These are phyloP conservation scores for Aegilops speltoides DNA, from an alignment of 176 grass and related monocot species.

Conservation along the genomic window DNA sequence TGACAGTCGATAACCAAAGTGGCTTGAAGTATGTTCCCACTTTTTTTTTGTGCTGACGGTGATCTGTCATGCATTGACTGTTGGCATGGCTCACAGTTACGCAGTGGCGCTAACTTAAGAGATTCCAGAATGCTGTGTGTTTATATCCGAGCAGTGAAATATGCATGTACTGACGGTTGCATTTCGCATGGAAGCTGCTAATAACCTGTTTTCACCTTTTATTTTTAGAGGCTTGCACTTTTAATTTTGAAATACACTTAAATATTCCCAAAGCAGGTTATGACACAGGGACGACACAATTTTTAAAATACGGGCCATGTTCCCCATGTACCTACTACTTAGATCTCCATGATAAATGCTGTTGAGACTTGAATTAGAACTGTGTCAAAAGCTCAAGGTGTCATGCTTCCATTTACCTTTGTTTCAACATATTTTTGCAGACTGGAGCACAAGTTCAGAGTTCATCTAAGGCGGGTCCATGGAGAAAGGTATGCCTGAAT, in stretches of 20 bases:
- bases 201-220: not conserved
- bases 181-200: not conserved
- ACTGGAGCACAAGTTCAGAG: constrained; percentile 63
- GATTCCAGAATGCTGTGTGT: not conserved
- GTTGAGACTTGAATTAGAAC: constrained; percentile 13
- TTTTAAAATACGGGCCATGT: not conserved
- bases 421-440: constrained; percentile 51
- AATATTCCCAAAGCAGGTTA: not conserved
- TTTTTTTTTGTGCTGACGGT: not conserved
- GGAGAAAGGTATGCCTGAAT: constrained; percentile 76
- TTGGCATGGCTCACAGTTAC: not conserved
- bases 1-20: not conserved
- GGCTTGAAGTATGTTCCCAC: not conserved
- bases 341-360: constrained; percentile 13
- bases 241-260: not conserved
- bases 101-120: not conserved
- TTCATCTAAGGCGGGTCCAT: constrained; percentile 95
- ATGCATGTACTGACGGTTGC: not conserved
- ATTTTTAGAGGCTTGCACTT: not conserved
- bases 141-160: constrained; percentile 17
- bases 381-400: constrained; percentile 16
- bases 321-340: not conserved
- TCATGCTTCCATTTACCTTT: not conserved
- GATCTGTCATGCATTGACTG: not conserved
- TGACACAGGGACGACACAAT: not conserved